A percentile compares a stretch with the other conserved stretches of the same genome.
Conservation (phyloP, 192 early-diverging fungal genomes). For the Podila minutissima region DNA sequence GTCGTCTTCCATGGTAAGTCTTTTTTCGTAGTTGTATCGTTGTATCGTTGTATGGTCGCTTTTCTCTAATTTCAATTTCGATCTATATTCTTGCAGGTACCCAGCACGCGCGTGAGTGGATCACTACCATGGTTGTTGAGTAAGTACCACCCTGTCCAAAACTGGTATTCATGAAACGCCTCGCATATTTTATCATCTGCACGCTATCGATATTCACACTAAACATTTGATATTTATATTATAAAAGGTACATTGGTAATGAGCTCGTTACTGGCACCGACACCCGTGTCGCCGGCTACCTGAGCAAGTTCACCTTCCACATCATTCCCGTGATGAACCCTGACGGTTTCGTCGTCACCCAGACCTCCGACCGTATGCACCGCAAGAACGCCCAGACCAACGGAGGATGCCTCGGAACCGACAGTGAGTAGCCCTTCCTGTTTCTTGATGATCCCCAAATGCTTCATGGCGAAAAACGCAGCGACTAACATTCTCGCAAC, state of each 20-base stretch:
- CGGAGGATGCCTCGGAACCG: constrained; percentile 47
- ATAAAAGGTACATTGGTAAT: constrained; percentile 19
- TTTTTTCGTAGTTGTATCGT: background rate
- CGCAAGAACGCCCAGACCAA: constrained; percentile 62
- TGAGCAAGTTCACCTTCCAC: constrained; percentile 60
- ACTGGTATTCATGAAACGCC: background rate
- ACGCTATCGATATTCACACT: background rate
- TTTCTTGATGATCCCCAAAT: background rate
- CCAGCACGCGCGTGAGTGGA: constrained; percentile 73
- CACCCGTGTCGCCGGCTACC: constrained; percentile 47
- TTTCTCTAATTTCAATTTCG: background rate
- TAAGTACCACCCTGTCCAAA: constrained; percentile 43
- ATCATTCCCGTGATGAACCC: constrained; percentile 69
- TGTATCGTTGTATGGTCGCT: background rate
- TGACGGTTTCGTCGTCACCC: constrained; percentile 67
- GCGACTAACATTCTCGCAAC: background rate
- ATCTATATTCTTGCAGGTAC: constrained; percentile 46
- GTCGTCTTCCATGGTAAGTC: constrained; percentile 38
- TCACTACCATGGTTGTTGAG: constrained; percentile 57
- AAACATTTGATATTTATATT: background rate
- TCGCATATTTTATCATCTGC: background rate
- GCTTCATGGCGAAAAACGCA: background rate
- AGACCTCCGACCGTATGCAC: constrained; percentile 54
- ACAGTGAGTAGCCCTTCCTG: constrained; percentile 25
- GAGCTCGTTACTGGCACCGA: constrained; percentile 46